Base-by-base conservation (phyloP, 305 asterid genomes). In the Rubia tinctorum region DNA sequence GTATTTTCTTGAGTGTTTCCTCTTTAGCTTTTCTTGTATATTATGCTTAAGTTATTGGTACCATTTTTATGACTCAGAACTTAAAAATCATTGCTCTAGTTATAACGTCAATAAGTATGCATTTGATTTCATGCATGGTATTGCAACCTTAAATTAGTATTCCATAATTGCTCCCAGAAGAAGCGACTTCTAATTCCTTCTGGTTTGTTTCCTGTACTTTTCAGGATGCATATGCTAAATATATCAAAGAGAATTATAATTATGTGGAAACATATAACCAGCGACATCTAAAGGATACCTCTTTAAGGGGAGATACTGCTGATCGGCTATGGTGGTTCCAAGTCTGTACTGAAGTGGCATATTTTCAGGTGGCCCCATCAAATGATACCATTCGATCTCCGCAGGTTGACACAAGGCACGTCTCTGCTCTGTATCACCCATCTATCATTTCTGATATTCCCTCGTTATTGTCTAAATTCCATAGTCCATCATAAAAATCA, bases 291-390 rank as follows among this genome's bases (percentile, higher is more conserved):
- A 95, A 85, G 88, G 80, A 81, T 39, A 81, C 90, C 66, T 75
- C 82, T 76, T 62, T 84, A 71, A 79, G 53, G 40, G 79, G 74
- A 64, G 81, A 82, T 68, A 78, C 85, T 58, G 80, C 89, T 62
- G 90, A 78, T 79, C 98, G 97, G 75, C 80, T 95, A 82, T 95
- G 99, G 99, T 95, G 99, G 99, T 95, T 92, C 91, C 99, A 95
- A 85, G 99, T 92, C 75, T 95, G 99, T 77, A 88, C 98, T 1
- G 99, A 95, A 82, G 99, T 95, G 77, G 99, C 99, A 63, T 95
- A 87, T 87, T 95, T 95, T 80, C 99, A 95, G 88, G 95, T 89
- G 79, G 97, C 99, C 37, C 99, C 98, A 43, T 69, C 90, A 76
- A 91, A 92, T 81, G 99, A 95, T 75, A 95, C 96, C 78, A 83